These are phyloP conservation scores for Rhynchospora pubera DNA, from an alignment of 176 grass and related monocot genomes.

Conservation along the genomic window DNA sequence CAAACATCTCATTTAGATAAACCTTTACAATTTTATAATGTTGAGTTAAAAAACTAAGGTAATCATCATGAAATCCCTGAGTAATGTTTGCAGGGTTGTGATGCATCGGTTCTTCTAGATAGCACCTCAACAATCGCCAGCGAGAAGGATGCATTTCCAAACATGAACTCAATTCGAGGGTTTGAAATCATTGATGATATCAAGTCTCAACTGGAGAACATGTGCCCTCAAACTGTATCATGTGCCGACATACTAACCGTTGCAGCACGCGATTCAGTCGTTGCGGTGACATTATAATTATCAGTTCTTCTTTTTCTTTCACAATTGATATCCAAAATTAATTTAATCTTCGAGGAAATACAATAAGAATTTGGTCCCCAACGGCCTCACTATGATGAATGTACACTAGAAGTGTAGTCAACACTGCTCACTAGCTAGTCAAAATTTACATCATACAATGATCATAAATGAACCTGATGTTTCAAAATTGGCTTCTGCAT, in stretches of 20 bases:
- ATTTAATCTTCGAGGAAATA: not conserved
- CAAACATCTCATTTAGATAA: not conserved
- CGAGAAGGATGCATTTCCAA: constrained; percentile 34
- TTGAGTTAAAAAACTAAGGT: not conserved
- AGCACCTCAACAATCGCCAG: constrained; percentile 45
- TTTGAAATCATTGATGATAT: constrained; percentile 42
- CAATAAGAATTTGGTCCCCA: not conserved
- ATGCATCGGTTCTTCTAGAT: constrained; percentile 44
- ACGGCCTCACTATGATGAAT: no score
- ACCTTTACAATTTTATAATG: not conserved
- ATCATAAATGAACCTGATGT: not conserved
- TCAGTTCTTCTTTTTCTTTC: not conserved
- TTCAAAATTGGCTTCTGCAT: not conserved
- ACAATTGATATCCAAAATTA: not conserved
- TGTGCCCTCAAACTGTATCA: constrained; percentile 55
- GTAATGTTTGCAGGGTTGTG: constrained; percentile 40
- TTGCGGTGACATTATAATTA: constrained; percentile 30
- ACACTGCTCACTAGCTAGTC: not conserved
- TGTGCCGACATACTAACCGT: constrained; percentile 74
- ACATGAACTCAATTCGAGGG: constrained; percentile 42
- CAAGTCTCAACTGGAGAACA: constrained; percentile 51
- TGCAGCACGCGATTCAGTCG: constrained; percentile 55
- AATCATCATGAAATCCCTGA: not conserved
- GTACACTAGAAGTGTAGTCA: not conserved
- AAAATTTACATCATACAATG: not conserved